These are phyloP conservation scores for Syzygium malaccense DNA, from an alignment of 441 rosid species.

Conservation along the genomic window DNA sequence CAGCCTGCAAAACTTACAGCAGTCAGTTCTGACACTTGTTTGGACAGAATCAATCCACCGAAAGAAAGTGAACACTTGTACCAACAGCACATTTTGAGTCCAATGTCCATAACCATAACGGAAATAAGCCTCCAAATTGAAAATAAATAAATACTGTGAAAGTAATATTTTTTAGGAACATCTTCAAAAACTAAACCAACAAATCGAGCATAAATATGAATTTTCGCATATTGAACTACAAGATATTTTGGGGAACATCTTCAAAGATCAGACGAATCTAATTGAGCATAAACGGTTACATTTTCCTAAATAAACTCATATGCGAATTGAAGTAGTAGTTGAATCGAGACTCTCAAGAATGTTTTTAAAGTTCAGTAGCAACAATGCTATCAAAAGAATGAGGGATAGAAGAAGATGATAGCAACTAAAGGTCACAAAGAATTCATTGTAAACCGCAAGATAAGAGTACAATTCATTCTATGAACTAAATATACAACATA, in stretches of 20 bases:
- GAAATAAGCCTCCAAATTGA: not conserved
- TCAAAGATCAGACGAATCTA: not conserved
- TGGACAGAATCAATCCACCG: not conserved
- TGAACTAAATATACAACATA: not conserved
- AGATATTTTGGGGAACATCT: not conserved
- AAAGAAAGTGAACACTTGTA: not conserved
- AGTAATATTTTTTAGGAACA: not conserved
- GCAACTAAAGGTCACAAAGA: not conserved
- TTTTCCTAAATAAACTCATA: not conserved
- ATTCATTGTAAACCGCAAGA: not conserved
- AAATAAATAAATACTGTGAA: not conserved
- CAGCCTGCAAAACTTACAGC: slow-evolving; percentile 50
- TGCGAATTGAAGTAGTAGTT: not conserved
- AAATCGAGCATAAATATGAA: not conserved
- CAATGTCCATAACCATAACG: not conserved
- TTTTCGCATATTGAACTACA: not conserved
- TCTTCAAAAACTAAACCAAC: not conserved
- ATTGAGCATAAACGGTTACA: not conserved
- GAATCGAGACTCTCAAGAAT: not conserved
- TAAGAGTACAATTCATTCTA: not conserved
- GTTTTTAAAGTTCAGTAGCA: not conserved
- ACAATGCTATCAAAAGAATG: not conserved
- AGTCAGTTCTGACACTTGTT: not conserved
- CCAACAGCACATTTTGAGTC: not conserved
- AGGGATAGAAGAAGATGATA: not conserved